Percentiles rank a stretch among this genome's conserved stretches.
These are phyloP conservation scores for Penicillium hordei DNA, from an alignment of 2,329 filamentous ascomycete genomes.

Conservation along the genomic window DNA sequence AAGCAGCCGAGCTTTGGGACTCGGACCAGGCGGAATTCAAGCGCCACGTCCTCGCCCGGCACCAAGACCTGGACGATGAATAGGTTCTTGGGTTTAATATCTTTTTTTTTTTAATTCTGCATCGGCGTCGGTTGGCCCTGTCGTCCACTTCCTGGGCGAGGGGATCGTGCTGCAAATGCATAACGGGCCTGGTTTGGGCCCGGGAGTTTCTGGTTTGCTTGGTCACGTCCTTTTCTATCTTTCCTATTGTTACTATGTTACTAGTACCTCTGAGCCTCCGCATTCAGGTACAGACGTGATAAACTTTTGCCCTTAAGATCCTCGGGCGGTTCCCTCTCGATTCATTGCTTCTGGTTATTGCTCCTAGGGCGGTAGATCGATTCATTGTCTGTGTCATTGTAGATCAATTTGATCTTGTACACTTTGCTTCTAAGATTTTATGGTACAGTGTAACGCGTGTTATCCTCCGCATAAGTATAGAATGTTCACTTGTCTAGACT, in stretches of 20 bases:
- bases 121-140: conserved; percentile 19
- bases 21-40: conserved; percentile 85
- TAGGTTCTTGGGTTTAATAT: conserved; percentile 21
- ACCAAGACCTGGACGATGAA: conserved; percentile 57
- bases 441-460: neutral
- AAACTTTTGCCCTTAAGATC: neutral
- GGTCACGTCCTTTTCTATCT: conserved; percentile 11
- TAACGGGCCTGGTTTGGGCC: conserved; percentile 21
- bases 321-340: neutral
- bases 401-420: neutral
- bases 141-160: conserved; percentile 1
- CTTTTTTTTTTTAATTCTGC: conserved; percentile 10
- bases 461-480: neutral
- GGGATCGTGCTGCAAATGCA: conserved; percentile 21
- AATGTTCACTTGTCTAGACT: neutral
- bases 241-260: neutral
- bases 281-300: conserved; percentile 19
- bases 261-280: neutral
- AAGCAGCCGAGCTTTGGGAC: conserved; percentile 95
- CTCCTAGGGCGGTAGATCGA: neutral
- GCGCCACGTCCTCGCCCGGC: conserved; percentile 64
- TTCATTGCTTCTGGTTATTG: neutral
- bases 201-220: conserved; percentile 21
- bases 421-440: neutral
- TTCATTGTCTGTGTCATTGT: neutral